Evolutionary conservation across 164 flowering plant genomes (phyloP).

Genomic region (Aristolochia californica): DNA sequence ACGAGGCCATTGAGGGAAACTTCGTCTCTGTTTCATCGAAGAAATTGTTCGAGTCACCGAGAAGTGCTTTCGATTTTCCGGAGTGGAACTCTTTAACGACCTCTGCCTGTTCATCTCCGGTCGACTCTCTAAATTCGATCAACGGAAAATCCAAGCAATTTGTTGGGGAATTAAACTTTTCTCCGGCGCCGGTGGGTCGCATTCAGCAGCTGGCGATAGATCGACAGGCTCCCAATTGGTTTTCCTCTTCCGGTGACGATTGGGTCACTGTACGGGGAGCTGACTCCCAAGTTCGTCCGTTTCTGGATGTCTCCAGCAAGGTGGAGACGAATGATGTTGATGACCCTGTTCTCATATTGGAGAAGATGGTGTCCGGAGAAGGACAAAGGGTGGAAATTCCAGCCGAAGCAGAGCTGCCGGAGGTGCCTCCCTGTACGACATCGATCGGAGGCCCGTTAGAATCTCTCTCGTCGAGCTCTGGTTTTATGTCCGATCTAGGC

Average conservation of each 20-base stretch:
- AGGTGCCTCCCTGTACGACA: background rate
- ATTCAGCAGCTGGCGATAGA: conserved; percentile 12
- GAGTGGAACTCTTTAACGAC: conserved; percentile 16
- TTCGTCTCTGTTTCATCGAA: background rate
- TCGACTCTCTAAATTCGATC: background rate
- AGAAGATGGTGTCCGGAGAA: conserved; percentile 3
- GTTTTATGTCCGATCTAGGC: background rate
- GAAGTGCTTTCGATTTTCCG: conserved; percentile 32
- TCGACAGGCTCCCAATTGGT: conserved; percentile 18
- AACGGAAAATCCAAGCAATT: background rate
- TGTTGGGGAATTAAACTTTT: background rate
- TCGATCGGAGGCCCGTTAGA: background rate
- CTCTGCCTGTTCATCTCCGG: conserved; percentile 1
- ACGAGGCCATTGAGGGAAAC: background rate
- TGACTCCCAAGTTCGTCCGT: conserved; percentile 7
- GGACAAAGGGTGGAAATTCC: conserved; percentile 1
- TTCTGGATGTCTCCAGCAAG: background rate
- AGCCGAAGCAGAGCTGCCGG: background rate
- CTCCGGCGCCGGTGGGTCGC: conserved; percentile 12
- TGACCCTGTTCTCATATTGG: background rate
- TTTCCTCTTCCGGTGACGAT: conserved; percentile 8
- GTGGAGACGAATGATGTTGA: background rate
- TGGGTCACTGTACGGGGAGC: conserved; percentile 21
- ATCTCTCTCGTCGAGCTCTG: background rate
- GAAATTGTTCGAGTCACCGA: conserved; percentile 23